A percentile compares a stretch with the other conserved stretches of the same genome.
phyloP scores from a whole-genome alignment of 177 flowering plant species.

The Vitis hybrid region DNA sequence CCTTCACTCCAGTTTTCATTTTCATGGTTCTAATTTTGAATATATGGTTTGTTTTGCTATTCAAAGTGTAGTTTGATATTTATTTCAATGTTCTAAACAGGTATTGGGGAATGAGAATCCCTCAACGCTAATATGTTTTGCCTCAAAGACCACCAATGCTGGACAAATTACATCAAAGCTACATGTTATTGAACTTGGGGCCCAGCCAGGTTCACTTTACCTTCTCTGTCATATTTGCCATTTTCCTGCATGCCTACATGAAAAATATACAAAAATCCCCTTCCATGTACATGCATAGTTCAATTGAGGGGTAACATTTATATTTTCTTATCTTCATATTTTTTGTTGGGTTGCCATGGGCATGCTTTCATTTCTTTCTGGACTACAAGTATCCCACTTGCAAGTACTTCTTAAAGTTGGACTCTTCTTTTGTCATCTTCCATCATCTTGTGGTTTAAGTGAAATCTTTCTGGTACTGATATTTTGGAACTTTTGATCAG shows the following conservation, averaged over 20 bases:
- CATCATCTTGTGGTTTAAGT: not conserved
- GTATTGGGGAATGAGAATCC: slow-evolving; percentile 90
- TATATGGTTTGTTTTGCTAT: not conserved
- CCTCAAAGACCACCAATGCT: slow-evolving; percentile 83
- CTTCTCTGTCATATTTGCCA: too few species aligned
- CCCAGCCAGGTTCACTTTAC: slow-evolving; percentile 76
- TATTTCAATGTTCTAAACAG: slow-evolving; percentile 36
- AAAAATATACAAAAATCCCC: too few species aligned
- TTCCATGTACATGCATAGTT: too few species aligned
- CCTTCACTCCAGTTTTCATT: not conserved
- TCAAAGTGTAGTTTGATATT: not conserved
- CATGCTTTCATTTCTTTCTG: too few species aligned
- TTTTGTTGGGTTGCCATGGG: too few species aligned
- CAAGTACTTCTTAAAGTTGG: too few species aligned
- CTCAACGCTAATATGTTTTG: slow-evolving; percentile 87
- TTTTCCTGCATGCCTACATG: too few species aligned
- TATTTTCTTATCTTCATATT: too few species aligned
- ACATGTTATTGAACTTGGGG: slow-evolving; percentile 98
- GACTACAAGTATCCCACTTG: too few species aligned
- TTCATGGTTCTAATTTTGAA: slow-evolving; percentile 1
- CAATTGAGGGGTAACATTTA: too few species aligned
- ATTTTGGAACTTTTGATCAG: slow-evolving; percentile 35
- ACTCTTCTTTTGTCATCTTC: not conserved
- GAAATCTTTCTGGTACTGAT: not conserved
- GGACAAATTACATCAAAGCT: slow-evolving; percentile 90